A percentile compares a stretch with the other conserved stretches of the same genome.
These are phyloP conservation scores for Chimonanthus salicifolius DNA, from an alignment of 164 flowering plant species.

Conservation along the genomic window DNA sequence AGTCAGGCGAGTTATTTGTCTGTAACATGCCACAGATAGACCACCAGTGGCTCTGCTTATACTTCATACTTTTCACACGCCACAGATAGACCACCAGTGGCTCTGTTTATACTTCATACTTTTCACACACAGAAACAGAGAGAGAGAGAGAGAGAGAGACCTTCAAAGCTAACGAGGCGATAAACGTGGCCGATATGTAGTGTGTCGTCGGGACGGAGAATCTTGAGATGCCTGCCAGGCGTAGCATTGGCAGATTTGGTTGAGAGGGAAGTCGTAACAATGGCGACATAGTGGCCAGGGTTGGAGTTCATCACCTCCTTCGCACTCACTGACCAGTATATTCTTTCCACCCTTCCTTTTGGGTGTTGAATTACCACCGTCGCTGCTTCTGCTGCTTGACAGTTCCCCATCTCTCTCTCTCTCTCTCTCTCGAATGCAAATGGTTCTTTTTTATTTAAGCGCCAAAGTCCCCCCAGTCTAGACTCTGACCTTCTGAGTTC, in stretches of 20 bases:
- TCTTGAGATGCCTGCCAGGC: slow-evolving; percentile 57
- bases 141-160: neutral
- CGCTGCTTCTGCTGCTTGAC: slow-evolving; percentile 75
- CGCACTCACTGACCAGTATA: slow-evolving; percentile 56
- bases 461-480: too few relatives aligned
- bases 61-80: too few relatives aligned
- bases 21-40: too few relatives aligned
- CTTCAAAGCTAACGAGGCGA: slow-evolving; percentile 14
- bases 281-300: slow-evolving; percentile 66
- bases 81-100: too few relatives aligned
- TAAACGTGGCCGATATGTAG: slow-evolving; percentile 67
- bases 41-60: too few relatives aligned
- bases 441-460: too few relatives aligned
- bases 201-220: slow-evolving; percentile 66
- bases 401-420: slow-evolving; percentile 53
- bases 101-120: too few relatives aligned
- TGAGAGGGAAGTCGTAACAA: slow-evolving; percentile 23
- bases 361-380: slow-evolving; percentile 61
- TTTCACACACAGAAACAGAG: neutral
- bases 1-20: too few relatives aligned
- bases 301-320: slow-evolving; percentile 53
- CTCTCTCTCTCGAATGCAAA: too few relatives aligned
- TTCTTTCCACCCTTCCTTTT: slow-evolving; percentile 40
- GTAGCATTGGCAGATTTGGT: slow-evolving; percentile 23
- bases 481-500: too few relatives aligned